Percentiles rank a stretch among this genome's conserved stretches.
These are phyloP conservation scores for Ceratocystis papillata DNA, from an alignment of 2,329 filamentous ascomycete species.

Conservation along the genomic window DNA sequence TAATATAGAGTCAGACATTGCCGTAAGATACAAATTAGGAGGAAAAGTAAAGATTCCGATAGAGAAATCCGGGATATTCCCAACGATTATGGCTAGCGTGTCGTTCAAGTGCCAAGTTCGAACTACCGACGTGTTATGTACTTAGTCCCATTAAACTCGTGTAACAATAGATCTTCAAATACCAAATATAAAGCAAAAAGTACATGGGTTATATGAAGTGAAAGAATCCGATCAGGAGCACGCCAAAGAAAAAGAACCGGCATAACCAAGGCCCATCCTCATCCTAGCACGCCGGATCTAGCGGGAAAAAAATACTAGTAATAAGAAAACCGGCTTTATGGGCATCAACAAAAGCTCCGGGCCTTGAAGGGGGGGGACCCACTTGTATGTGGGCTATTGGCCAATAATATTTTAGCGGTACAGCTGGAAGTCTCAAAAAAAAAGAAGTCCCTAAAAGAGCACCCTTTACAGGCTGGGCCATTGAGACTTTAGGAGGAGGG, in stretches of 20 bases:
- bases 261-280: not conserved
- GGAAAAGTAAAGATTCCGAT: too few relatives aligned
- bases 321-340: not conserved
- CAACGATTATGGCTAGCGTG: not conserved
- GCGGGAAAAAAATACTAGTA: not conserved
- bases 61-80: not conserved
- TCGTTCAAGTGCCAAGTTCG: not conserved
- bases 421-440: constrained; percentile 4
- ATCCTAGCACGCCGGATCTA: not conserved
- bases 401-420: constrained; percentile 11
- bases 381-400: not conserved
- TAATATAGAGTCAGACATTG: too few relatives aligned
- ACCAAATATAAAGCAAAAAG: not conserved
- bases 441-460: not conserved
- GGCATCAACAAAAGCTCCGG: not conserved
- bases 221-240: not conserved
- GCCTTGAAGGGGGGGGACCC: not conserved
- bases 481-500: not conserved
- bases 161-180: not conserved
- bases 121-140: not conserved
- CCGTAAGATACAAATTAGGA: too few relatives aligned
- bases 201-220: not conserved
- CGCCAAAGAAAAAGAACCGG: not conserved
- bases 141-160: not conserved
- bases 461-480: not conserved